These are phyloP conservation scores for Alternaria arbusti DNA, from an alignment of 2,329 filamentous ascomycete genomes.

Conservation along the genomic window DNA sequence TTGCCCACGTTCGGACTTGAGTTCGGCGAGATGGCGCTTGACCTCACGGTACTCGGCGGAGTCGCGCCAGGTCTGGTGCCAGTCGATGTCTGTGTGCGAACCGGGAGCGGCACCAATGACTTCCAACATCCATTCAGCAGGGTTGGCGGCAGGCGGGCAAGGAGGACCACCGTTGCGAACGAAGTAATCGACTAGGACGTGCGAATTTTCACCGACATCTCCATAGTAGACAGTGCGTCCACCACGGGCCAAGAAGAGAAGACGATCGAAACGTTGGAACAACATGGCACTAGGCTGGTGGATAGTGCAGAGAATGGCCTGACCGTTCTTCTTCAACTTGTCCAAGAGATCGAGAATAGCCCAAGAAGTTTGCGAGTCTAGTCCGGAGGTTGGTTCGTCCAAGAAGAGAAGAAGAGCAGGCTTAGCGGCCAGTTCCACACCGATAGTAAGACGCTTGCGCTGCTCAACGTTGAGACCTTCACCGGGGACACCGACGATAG, in stretches of 20 bases:
- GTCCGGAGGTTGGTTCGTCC: conserved; percentile 92
- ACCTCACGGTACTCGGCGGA: conserved; percentile 55
- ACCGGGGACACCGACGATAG: conserved; percentile 86
- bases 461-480: conserved; percentile 75
- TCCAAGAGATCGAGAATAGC: conserved; percentile 87
- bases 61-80: conserved; percentile 57
- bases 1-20: conserved; percentile 51
- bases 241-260: conserved; percentile 78
- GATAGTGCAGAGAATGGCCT: conserved; percentile 92
- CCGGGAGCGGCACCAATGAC: conserved; percentile 62
- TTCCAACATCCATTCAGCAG: conserved; percentile 79
- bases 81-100: conserved; percentile 58
- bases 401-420: conserved; percentile 88
- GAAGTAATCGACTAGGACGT: conserved; percentile 75
- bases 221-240: conserved; percentile 84
- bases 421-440: conserved; percentile 94
- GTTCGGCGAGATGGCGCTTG: conserved; percentile 54
- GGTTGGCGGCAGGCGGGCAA: conserved; percentile 74
- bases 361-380: conserved; percentile 93
- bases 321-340: conserved; percentile 83
- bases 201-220: conserved; percentile 74
- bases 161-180: conserved; percentile 71
- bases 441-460: conserved; percentile 83
- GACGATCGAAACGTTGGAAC: conserved; percentile 87
- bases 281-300: conserved; percentile 96